Evolutionary conservation across 2,329 filamentous ascomycete species (phyloP), one percentile per base, ranked within the genome.

Genomic region (Penicillium occitanis): DNA sequence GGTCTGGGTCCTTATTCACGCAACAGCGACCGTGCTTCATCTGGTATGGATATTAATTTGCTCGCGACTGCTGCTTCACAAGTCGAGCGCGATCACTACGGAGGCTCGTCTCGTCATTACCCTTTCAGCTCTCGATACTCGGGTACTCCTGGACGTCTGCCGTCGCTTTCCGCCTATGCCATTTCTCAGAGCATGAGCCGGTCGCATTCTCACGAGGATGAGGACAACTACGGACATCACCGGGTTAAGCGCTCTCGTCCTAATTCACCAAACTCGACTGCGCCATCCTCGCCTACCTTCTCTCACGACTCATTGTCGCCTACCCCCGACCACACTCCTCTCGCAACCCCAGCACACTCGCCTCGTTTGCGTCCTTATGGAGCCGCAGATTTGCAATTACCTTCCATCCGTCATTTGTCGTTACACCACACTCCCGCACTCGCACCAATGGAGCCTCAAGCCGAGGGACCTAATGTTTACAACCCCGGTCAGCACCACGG

Each of bases 241-340:
- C 83, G 92, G 75, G 86, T 90, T 30, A 98, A 98, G 84, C 89
- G 93, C 69, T 98, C 94, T 67, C 85, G 94, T 72, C 94, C 95
- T 51, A 95, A 93, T 77, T 97, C 94, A 42, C 95, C 94, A 63
- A 92, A 96, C 80, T 97, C 93, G 8, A 98, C 94, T 1, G 94
- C 94, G 58, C 95, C 95, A 22, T 96, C 94, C 30, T 98, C 94
- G 37, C 94, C 94, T 30, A 97, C 93, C 3, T 97, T 97, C 78
- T 97, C 94, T 1, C 93, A 97, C 80, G 93, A 97, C 79, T 97
- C 94, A 11, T 86, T 94, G 57, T 98, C 94, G 10, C 95, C 94
- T 4, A 99, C 94, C 1, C 95, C 94, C 11, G 94, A 98, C 75
- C 93, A 97, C 82, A 98, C 95, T n/a, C 94, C 94, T n/a, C 88